Conservation (phyloP, 192 early-diverging fungal genomes). For the Coemansia biformis region DNA sequence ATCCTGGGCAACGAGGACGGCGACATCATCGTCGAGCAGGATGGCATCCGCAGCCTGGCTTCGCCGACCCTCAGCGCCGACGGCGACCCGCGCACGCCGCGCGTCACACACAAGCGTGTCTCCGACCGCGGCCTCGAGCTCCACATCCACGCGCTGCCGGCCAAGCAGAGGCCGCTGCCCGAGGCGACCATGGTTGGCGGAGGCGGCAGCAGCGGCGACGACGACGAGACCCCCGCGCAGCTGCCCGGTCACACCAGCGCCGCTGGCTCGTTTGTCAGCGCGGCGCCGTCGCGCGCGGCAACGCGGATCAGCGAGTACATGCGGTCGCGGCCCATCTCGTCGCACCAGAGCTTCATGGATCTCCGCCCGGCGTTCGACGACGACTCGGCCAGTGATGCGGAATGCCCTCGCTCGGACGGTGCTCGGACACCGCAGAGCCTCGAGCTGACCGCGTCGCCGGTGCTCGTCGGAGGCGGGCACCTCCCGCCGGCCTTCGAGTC, state of each 20-base stretch:
- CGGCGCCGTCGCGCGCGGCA: slow-evolving; percentile 6
- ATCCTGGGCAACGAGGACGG: slow-evolving; percentile 50
- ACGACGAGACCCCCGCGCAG: neutral
- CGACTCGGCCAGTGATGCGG: slow-evolving; percentile 4
- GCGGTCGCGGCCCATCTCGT: slow-evolving; percentile 24
- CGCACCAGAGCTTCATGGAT: slow-evolving; percentile 36
- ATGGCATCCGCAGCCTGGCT: slow-evolving; percentile 23
- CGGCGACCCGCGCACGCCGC: slow-evolving; percentile 30
- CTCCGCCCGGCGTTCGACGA: slow-evolving; percentile 42
- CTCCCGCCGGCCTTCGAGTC: slow-evolving; percentile 5
- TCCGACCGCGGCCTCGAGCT: slow-evolving; percentile 37
- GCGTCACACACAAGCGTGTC: slow-evolving; percentile 27
- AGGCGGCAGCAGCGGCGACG: slow-evolving; percentile 5
- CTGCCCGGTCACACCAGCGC: slow-evolving; percentile 1
- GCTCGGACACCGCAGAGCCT: slow-evolving; percentile 28
- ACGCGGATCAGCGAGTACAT: slow-evolving; percentile 37
- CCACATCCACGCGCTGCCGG: slow-evolving; percentile 40
- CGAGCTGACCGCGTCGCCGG: slow-evolving; percentile 18
- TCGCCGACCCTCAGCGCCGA: slow-evolving; percentile 27
- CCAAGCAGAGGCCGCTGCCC: slow-evolving; percentile 4
- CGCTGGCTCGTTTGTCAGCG: slow-evolving; percentile 6
- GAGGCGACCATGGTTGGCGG: slow-evolving; percentile 14
- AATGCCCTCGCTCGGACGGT: slow-evolving; percentile 3
- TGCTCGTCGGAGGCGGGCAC: slow-evolving; percentile 34
- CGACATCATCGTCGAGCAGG: slow-evolving; percentile 44